A percentile compares a stretch with the other conserved stretches of the same genome.
phyloP scores from a whole-genome alignment of 257 asterid species.

The Nyctanthes arbortristis region DNA sequence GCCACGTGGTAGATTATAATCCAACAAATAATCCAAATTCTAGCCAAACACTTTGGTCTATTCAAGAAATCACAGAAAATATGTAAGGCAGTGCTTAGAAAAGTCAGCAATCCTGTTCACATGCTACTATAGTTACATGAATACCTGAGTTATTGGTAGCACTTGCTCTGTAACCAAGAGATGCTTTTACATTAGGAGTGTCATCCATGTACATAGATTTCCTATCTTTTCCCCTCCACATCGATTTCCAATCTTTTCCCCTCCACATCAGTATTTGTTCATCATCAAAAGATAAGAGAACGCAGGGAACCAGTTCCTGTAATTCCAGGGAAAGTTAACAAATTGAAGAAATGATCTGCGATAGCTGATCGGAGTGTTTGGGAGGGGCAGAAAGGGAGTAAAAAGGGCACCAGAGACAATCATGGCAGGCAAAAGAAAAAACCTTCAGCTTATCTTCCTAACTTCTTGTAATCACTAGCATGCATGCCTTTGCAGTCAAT shows the following conservation, averaged over 20 bases:
- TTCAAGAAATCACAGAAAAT: background rate
- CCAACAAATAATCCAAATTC: no score
- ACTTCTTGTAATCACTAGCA: constrained; percentile 90
- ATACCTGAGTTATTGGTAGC: constrained; percentile 46
- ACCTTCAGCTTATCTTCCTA: constrained; percentile 96
- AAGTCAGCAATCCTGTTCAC: background rate
- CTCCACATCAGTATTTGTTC: constrained; percentile 96
- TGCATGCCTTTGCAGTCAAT: constrained; percentile 92
- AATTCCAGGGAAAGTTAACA: constrained; percentile 19
- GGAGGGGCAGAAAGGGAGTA: background rate
- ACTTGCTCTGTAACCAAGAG: constrained; percentile 28
- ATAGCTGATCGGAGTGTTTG: background rate
- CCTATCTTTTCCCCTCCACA: constrained; percentile 98
- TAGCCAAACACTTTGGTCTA: no score
- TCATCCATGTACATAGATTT: constrained; percentile 53
- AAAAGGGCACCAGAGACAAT: background rate
- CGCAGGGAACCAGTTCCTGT: constrained; percentile 94
- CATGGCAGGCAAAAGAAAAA: background rate
- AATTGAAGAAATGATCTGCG: background rate
- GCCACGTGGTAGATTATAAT: no score
- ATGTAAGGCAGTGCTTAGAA: background rate
- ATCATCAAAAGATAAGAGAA: constrained; percentile 79
- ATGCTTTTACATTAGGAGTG: constrained; percentile 31
- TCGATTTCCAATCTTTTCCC: constrained; percentile 85
- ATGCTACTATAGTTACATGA: background rate